Evolutionary conservation across 345 rosid species (phyloP), one percentile per base, ranked within the genome.

Genomic region (Anacardium occidentale): DNA sequence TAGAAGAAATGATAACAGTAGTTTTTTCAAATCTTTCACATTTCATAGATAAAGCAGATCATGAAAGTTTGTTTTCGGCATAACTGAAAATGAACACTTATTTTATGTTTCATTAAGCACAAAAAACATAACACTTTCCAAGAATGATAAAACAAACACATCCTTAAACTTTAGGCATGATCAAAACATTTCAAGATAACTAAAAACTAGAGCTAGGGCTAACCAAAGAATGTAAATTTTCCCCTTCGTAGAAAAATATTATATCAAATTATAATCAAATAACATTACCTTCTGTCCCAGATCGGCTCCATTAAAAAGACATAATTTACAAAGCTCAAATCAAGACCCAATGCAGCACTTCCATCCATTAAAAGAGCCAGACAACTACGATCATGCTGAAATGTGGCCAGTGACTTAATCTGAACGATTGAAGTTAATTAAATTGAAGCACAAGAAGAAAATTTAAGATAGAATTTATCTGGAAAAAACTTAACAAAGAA

Each of bases 331-430:
- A 95, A 92, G 87, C 99, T 95, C 83, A 95, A 83, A 81, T 95
- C 99, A 73, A 92, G 98, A 83, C 97, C 98, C 76, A 95, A 72
- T 22, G 98, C 98, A 73, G 94, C 91, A 85, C 91, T 95, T 79
- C 97, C 99, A 66, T 95, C 99, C 99, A 95, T 92, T 80, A 92
- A 66, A 74, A 92, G 96, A 72, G 90, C 98, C 88, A 86, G 83
- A 80, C 98, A 89, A 40, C 78, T 76, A 34, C 77, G 74, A 78
- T 92, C 96, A 37, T 89, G 77, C 81, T 82, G 87, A 85, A 95
- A 92, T 51, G 63, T 81, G 64, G 89, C 81, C 62, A 92, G 85
- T 21, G 91, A 83, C 70, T 91, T 92, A 85, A 86, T 85, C 97
- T 95, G 82, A 66, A 83, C 17, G 70, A 61, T 64, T 10, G 37